Base-by-base conservation (phyloP, 2,329 filamentous ascomycete genomes). In the Botrytis elliptica region DNA sequence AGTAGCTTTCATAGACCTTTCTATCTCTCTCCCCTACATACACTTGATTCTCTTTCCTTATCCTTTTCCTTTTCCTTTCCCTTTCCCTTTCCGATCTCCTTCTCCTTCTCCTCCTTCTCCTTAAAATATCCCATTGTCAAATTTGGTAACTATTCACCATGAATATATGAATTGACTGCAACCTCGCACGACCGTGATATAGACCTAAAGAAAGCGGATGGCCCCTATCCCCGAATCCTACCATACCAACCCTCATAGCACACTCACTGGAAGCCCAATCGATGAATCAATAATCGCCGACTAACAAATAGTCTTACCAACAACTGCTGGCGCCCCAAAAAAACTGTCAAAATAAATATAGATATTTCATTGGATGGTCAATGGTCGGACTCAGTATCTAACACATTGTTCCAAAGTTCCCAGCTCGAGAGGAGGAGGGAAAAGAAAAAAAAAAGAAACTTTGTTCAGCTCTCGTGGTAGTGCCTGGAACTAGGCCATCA, bases 81-180 rank as follows among this genome's bases (percentile, higher is more conserved):
- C 18, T 9, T 9, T 20, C 6, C 4, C 20, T 7, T n/a, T 36
- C 14, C 10, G 36, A 6, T 16, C 18, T 60, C 18, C 59, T 7
- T 40, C 38, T 25, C 10, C 6, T 9, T 18, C 82, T 84, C 70
- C 75, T 83, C 22, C 78, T 80, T 57, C 81, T 81, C 55, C 73
- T 81, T 29, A 22, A 81, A 83, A 77, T 79, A 82, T 44, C 8
- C 40, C 16, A 33, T 65, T 5, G 18, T 33, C n/a, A 33, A 7
- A 3, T 33, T 65, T 65, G 42, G 18, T 22, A 46, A 25, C 40
- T 46, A 25, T 65, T 65, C 62, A 33, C 62, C 38, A 29, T 25
- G 62, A 65, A 33, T 33, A 46, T 64, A 18, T 64, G 62, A 64
- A 46, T 33, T 44, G 29, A 40, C 62, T 64, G 18, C 40, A 44